Percentiles rank a stretch among this genome's conserved stretches.
phyloP scores from a whole-genome alignment of 768 basidiomycete genomes.

The Phanerochaete carnosa region DNA sequence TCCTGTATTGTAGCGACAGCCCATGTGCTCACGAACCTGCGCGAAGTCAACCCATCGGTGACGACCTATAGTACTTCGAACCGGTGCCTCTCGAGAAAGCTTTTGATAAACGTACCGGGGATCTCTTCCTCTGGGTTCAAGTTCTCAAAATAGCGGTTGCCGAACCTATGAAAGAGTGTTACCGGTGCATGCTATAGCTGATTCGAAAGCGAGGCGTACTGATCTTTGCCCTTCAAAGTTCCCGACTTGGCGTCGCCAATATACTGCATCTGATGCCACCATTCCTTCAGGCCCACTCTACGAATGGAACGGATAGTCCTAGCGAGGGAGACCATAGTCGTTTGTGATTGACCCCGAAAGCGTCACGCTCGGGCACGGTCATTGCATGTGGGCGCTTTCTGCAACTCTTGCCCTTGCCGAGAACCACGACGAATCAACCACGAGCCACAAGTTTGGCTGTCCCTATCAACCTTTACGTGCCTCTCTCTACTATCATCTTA shows the following conservation, averaged over 20 bases:
- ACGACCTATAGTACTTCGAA: constrained; percentile 54
- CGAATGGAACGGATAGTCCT: constrained; percentile 77
- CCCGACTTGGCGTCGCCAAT: constrained; percentile 94
- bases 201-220: constrained; percentile 50
- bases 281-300: constrained; percentile 75
- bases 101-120: constrained; percentile 57
- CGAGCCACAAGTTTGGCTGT: background rate
- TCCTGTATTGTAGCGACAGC: too few species aligned
- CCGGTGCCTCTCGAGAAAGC: background rate
- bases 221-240: constrained; percentile 69
- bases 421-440: background rate
- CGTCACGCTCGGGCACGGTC: constrained; percentile 4
- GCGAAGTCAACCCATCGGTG: constrained; percentile 96
- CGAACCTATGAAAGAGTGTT: constrained; percentile 54
- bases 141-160: constrained; percentile 95
- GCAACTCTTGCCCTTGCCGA: background rate
- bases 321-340: constrained; percentile 63
- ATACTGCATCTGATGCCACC: constrained; percentile 90
- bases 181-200: background rate
- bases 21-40: constrained; percentile 49
- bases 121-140: constrained; percentile 81
- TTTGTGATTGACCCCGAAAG: background rate
- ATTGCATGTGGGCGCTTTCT: background rate
- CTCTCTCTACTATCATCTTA: too few species aligned
- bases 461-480: too few species aligned